These are phyloP conservation scores for Coffea eugenioides DNA, from an alignment of 257 asterid species.

Conservation along the genomic window DNA sequence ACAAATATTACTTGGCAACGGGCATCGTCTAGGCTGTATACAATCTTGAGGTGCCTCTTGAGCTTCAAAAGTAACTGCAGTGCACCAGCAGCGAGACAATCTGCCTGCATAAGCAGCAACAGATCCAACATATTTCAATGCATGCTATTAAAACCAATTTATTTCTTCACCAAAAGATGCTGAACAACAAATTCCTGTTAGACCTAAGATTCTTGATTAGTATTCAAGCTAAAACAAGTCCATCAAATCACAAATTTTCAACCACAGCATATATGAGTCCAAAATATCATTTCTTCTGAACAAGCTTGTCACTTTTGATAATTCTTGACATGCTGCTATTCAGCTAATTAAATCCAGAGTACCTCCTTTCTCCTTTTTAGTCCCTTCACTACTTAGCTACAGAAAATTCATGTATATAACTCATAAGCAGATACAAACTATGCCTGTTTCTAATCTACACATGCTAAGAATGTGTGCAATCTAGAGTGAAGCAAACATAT, in stretches of 20 bases:
- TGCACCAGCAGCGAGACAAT: constrained; percentile 84
- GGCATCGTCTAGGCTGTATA: constrained; percentile 72
- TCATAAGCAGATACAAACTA: background rate
- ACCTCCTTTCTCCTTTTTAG: background rate
- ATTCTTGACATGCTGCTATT: background rate
- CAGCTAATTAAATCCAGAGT: background rate
- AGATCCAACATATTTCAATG: background rate
- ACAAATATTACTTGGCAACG: constrained; percentile 77
- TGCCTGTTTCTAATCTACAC: background rate
- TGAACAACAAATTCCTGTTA: background rate
- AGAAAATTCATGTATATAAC: background rate
- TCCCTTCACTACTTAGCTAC: background rate
- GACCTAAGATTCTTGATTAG: background rate
- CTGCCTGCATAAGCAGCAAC: constrained; percentile 55
- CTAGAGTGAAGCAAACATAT: background rate
- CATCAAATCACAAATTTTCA: background rate
- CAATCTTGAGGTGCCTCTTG: constrained; percentile 92
- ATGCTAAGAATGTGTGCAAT: background rate
- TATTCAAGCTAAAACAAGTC: background rate
- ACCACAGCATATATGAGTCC: background rate
- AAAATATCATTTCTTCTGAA: background rate
- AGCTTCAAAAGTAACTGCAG: constrained; percentile 85
- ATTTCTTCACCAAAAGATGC: constrained; percentile 4
- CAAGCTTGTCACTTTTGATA: background rate
- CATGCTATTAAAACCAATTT: constrained; percentile 5